Percentiles rank a stretch among this genome's conserved stretches.
Conservation (phyloP, 2,329 filamentous ascomycete genomes). For the Monascus ruber region DNA sequence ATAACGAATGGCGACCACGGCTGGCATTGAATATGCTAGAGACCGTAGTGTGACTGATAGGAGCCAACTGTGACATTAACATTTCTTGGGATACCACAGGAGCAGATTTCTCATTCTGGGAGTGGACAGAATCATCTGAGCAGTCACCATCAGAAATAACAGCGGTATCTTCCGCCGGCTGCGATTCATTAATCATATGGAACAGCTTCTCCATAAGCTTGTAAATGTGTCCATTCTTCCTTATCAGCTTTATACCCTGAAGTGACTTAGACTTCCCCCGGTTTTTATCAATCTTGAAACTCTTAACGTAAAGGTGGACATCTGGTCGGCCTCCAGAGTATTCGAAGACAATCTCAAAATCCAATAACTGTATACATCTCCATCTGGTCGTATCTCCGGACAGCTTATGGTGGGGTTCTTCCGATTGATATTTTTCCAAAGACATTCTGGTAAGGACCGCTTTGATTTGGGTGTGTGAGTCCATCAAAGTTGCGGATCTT, state of each 20-base stretch:
- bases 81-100: slow-evolving; percentile 6
- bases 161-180: background rate
- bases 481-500: slow-evolving; percentile 17
- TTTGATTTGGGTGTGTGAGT: slow-evolving; percentile 22
- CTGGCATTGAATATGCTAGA: background rate
- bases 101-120: slow-evolving; percentile 7
- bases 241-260: slow-evolving; percentile 9
- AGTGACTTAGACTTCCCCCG: slow-evolving; percentile 5
- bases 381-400: no score
- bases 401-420: slow-evolving; percentile 8
- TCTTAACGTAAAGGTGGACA: slow-evolving; percentile 14
- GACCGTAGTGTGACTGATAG: background rate
- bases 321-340: slow-evolving; percentile 13
- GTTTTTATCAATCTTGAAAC: slow-evolving; percentile 14
- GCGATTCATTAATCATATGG: slow-evolving; percentile 4
- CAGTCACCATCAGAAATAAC: background rate
- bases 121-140: slow-evolving; percentile 4
- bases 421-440: slow-evolving; percentile 10
- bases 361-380: slow-evolving; percentile 14
- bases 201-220: slow-evolving; percentile 7
- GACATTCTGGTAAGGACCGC: slow-evolving; percentile 18
- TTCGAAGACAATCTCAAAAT: slow-evolving; percentile 25
- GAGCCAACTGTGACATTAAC: slow-evolving; percentile 13
- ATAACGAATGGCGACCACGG: background rate
- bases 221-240: slow-evolving; percentile 8